Conservation (phyloP, 331 rosid genomes). For the Pyracantha coccinea region DNA sequence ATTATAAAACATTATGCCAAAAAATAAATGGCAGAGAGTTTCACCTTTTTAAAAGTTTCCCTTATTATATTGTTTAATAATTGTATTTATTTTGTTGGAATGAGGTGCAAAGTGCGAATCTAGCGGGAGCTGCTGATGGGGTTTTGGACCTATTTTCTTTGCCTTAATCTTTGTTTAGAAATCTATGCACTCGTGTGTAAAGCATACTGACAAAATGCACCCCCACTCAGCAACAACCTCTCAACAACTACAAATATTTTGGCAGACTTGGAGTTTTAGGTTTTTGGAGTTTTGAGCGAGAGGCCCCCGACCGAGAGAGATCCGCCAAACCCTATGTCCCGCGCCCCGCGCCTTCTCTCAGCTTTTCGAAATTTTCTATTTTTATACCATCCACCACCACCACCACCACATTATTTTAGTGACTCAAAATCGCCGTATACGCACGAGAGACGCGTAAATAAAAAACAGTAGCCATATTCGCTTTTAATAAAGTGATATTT, state of each 20-base stretch:
- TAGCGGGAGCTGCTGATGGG: neutral
- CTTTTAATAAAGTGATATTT: too few species aligned
- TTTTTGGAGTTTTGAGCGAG: neutral
- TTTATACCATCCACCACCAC: neutral
- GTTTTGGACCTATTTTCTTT: neutral
- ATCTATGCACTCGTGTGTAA: conserved; percentile 10
- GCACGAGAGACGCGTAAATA: neutral
- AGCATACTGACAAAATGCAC: conserved; percentile 10
- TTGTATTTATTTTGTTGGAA: neutral
- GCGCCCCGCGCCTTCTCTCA: conserved; percentile 14
- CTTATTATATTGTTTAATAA: neutral
- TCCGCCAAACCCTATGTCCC: conserved; percentile 1
- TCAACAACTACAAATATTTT: neutral
- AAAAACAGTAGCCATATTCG: neutral
- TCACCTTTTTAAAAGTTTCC: too few species aligned
- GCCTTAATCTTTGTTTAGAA: neutral
- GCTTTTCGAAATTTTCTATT: neutral
- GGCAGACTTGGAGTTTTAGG: neutral
- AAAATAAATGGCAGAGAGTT: too few species aligned
- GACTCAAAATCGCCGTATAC: neutral
- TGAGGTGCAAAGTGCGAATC: neutral
- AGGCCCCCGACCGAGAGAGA: neutral
- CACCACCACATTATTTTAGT: neutral
- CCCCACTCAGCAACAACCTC: neutral
- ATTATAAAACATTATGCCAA: too few species aligned